These are phyloP conservation scores for Halteria grandinella DNA, from an alignment of 73 alveolate genomes.

Conservation along the genomic window DNA sequence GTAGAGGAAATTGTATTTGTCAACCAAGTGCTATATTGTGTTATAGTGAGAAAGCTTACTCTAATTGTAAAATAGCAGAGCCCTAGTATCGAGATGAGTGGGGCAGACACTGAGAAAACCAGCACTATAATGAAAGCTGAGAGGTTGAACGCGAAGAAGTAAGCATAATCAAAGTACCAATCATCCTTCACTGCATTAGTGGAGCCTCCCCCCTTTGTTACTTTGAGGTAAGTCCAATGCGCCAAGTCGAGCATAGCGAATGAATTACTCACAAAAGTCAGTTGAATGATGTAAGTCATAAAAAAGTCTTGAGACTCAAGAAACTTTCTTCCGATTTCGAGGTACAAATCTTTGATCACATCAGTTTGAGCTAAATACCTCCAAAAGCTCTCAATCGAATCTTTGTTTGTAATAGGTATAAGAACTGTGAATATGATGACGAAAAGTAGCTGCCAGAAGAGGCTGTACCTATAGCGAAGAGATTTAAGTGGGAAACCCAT, in stretches of 20 bases:
- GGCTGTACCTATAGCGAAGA: too few species aligned
- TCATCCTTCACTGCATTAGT: neutral
- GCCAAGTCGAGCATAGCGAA: slow-evolving; percentile 82
- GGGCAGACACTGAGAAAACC: slow-evolving; percentile 76
- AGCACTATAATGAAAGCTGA: slow-evolving; percentile 77
- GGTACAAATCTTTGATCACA: slow-evolving; percentile 74
- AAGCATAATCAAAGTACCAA: slow-evolving; percentile 83
- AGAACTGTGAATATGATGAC: too few species aligned
- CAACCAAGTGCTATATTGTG: slow-evolving; percentile 82
- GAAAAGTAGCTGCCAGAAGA: too few species aligned
- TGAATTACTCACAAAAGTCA: slow-evolving; percentile 78
- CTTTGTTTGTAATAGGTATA: too few species aligned
- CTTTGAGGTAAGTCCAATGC: slow-evolving; percentile 55
- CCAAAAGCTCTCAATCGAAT: too few species aligned
- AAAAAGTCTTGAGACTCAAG: slow-evolving; percentile 75
- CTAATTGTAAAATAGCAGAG: slow-evolving; percentile 74
- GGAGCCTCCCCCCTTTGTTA: slow-evolving; percentile 25
- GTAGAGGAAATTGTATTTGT: slow-evolving; percentile 81
- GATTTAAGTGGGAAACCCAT: too few species aligned
- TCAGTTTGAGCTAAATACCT: too few species aligned
- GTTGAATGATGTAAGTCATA: slow-evolving; percentile 80
- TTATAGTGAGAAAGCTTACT: too few species aligned
- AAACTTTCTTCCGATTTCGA: slow-evolving; percentile 72
- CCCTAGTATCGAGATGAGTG: slow-evolving; percentile 86
- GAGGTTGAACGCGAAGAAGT: slow-evolving; percentile 81